Evolutionary conservation across 1,139 yeast genomes (phyloP).

Genomic region (Blastobotrys arbuscula): DNA sequence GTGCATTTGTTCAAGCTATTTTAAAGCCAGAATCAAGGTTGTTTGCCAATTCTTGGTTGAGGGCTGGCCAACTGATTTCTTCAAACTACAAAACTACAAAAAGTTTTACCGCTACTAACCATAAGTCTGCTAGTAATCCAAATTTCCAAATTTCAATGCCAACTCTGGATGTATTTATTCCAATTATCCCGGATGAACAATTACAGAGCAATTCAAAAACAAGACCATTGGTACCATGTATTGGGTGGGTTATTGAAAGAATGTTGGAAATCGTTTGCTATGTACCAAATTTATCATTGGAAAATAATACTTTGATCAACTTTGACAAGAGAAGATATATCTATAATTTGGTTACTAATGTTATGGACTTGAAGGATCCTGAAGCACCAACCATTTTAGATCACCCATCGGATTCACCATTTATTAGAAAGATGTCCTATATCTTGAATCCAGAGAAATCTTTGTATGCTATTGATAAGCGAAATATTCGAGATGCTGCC

Average conservation of each 20-base stretch:
- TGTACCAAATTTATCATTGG: conserved; percentile 61
- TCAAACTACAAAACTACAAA: conserved; percentile 21
- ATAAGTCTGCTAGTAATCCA: neutral
- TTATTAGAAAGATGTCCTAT: conserved; percentile 24
- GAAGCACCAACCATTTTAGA: conserved; percentile 8
- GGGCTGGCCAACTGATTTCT: conserved; percentile 42
- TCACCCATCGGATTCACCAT: conserved; percentile 6
- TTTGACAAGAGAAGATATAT: conserved; percentile 65
- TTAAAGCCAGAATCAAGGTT: conserved; percentile 75
- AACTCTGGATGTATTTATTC: conserved; percentile 35
- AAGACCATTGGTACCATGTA: conserved; percentile 60
- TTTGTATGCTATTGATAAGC: conserved; percentile 28
- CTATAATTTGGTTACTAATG: conserved; percentile 48
- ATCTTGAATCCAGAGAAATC: conserved; percentile 29
- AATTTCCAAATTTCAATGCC: conserved; percentile 14
- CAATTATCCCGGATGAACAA: conserved; percentile 32
- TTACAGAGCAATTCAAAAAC: conserved; percentile 17
- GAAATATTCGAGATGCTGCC: conserved; percentile 39
- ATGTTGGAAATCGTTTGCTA: conserved; percentile 60
- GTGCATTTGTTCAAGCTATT: conserved; percentile 70
- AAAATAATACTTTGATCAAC: conserved; percentile 52
- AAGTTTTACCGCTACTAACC: neutral
- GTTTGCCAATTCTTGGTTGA: conserved; percentile 62
- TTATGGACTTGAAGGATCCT: conserved; percentile 38
- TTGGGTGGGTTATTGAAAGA: conserved; percentile 70